Base-by-base conservation (phyloP, 345 rosid genomes). In the Euphorbia lathyris region DNA sequence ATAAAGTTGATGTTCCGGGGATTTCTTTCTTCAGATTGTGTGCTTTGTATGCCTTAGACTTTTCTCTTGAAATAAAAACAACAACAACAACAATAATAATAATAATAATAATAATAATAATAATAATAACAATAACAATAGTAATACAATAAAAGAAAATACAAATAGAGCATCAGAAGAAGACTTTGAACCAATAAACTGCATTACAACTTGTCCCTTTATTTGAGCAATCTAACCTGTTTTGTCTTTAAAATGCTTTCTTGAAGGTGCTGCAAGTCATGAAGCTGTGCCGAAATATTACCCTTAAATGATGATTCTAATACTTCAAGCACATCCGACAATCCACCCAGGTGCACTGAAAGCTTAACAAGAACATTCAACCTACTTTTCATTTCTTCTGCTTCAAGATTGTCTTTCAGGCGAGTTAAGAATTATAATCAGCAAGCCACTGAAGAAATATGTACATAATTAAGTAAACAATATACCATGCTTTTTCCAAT, bases 251-350 rank as follows among this genome's bases (percentile, higher is more conserved):
- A 83, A 77, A 89, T 78, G 77, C 80, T 79, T 78, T 92, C 98
- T 70, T 81, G 89, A 79, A 96, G 96, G 55, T 78, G 76, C 80
- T 86, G 88, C 85, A 96, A 83, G 73, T 90, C 98, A 64, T 89
- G 86, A 69, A 87, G 80, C 76, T 84, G 90, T 58, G 91, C 79
- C 26, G 91, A 87, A 77, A 88, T 78, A 75, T 86, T 84, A 52
- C 80, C 93, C 90, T 84, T 87, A 74, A 92, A 90, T 52, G 94
- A 89, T 20, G 89, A 85, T 53, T 87, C 96, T 82, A 96, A 76
- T 80, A 86, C 92, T 82, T 90, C 98, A 71, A 96, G 85, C 72
- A 90, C 97, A 74, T 72, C 68, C 71, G 80, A 92, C 74, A 96
- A 71, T 72, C 90, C 87, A 63, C 83, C 83, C 74, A 96, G 83